Percentiles rank a stretch among this genome's conserved stretches.
Conservation (phyloP, 2,329 filamentous ascomycete genomes). For the Paracamarosporium sp. region DNA sequence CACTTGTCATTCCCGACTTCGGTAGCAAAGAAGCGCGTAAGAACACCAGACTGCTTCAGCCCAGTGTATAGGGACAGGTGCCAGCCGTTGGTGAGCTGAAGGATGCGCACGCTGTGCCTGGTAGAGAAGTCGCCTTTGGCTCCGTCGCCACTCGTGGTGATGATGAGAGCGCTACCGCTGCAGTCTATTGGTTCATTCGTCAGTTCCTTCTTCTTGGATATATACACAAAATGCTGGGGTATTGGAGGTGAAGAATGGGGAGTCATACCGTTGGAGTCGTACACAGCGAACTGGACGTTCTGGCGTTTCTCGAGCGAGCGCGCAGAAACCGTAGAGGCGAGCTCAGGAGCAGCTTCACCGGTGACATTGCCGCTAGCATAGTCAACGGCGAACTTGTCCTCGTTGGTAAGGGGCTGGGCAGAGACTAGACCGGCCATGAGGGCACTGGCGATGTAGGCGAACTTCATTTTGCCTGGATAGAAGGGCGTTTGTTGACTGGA, state of each 20-base stretch:
- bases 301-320: background rate
- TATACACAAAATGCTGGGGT: too few species aligned
- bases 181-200: background rate
- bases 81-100: conserved; percentile 9
- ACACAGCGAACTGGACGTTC: background rate
- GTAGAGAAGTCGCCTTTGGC: background rate
- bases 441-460: background rate
- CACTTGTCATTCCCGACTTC: conserved; percentile 4
- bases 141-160: background rate
- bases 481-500: background rate
- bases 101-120: background rate
- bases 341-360: conserved; percentile 2
- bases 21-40: conserved; percentile 3
- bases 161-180: background rate
- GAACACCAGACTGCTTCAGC: background rate
- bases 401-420: background rate
- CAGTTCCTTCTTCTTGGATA: background rate
- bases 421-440: conserved; percentile 1
- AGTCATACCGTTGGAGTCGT: background rate
- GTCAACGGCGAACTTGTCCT: background rate
- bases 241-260: background rate
- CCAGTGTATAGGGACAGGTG: conserved; percentile 5
- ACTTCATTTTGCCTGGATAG: conserved; percentile 5
- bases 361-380: conserved; percentile 4
- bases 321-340: background rate